A percentile compares a stretch with the other conserved stretches of the same genome.
phyloP scores from a whole-genome alignment of 805 yeast species.

The Nadsonia fulvescens region DNA sequence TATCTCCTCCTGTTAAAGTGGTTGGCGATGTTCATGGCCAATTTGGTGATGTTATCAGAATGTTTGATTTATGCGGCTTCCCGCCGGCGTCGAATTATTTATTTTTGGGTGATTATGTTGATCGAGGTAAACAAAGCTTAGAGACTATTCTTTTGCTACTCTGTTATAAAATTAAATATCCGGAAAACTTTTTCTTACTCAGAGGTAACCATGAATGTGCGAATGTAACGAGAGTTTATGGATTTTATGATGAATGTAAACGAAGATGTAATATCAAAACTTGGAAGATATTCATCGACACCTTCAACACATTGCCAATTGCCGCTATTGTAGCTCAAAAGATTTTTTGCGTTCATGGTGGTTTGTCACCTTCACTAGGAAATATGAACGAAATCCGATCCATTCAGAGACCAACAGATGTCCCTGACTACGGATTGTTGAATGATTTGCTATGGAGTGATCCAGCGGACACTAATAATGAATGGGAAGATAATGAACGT shows the following conservation, averaged over 20 bases:
- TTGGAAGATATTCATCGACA: conserved; percentile 88
- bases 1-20: conserved; percentile 71
- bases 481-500: conserved; percentile 78
- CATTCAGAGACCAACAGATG: conserved; percentile 70
- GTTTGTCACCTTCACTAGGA: conserved; percentile 56
- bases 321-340: conserved; percentile 93
- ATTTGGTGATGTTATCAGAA: conserved; percentile 73
- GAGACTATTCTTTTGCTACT: conserved; percentile 78
- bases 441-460: conserved; percentile 73
- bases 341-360: conserved; percentile 84
- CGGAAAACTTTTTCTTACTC: conserved; percentile 82
- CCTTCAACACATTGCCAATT: conserved; percentile 86
- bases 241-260: conserved; percentile 95
- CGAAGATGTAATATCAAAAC: conserved; percentile 80
- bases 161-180: conserved; percentile 90
- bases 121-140: conserved; percentile 88
- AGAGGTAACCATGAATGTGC: conserved; percentile 98
- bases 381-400: conserved; percentile 57
- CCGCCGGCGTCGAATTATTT: conserved; percentile 89
- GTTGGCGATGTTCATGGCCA: conserved; percentile 97
- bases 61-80: conserved; percentile 90
- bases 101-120: conserved; percentile 92
- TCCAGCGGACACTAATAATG: conserved; percentile 67
- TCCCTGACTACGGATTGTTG: conserved; percentile 64
- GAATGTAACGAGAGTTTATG: conserved; percentile 88